Evolutionary conservation across 1,284 basidiomycete genomes (phyloP).

Genomic region (Hymenochaete sp.): DNA sequence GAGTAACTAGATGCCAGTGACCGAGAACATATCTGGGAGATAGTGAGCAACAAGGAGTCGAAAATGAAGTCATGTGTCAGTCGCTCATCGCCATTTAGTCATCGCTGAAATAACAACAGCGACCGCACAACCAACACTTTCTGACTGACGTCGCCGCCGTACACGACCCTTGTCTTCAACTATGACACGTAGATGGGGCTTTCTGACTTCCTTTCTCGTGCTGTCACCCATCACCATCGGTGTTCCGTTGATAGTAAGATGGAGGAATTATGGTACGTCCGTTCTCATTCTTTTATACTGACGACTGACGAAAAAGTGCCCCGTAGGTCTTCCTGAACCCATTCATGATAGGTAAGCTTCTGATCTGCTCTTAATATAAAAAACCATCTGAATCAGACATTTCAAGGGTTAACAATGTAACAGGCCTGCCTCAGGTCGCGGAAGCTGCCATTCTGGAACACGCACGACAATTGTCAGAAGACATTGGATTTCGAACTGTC

Average conservation of each 20-base stretch:
- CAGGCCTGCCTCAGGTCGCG: slow-evolving; percentile 58
- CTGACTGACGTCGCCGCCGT: too few relatives aligned
- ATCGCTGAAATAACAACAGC: too few relatives aligned
- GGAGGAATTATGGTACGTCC: slow-evolving; percentile 27
- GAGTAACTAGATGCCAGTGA: too few relatives aligned
- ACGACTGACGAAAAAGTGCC: slow-evolving; percentile 23
- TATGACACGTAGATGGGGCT: slow-evolving; percentile 27
- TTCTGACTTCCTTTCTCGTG: slow-evolving; percentile 29
- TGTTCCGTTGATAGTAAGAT: slow-evolving; percentile 27
- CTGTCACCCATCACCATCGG: slow-evolving; percentile 29
- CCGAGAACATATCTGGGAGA: too few relatives aligned
- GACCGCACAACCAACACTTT: too few relatives aligned
- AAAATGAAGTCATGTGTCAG: too few relatives aligned
- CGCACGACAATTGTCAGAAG: slow-evolving; percentile 64
- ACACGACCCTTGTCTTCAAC: not conserved
- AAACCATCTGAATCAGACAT: not conserved
- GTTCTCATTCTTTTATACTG: not conserved
- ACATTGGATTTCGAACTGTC: slow-evolving; percentile 87
- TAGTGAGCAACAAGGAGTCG: too few relatives aligned
- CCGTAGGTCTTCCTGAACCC: slow-evolving; percentile 19
- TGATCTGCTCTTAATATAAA: slow-evolving; percentile 10
- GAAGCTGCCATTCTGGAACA: slow-evolving; percentile 57
- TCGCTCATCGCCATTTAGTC: too few relatives aligned
- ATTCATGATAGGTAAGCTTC: slow-evolving; percentile 6
- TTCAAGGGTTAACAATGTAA: slow-evolving; percentile 32